phyloP scores from a whole-genome alignment of 768 basidiomycete genomes.

The Tylopilus intermedius region DNA sequence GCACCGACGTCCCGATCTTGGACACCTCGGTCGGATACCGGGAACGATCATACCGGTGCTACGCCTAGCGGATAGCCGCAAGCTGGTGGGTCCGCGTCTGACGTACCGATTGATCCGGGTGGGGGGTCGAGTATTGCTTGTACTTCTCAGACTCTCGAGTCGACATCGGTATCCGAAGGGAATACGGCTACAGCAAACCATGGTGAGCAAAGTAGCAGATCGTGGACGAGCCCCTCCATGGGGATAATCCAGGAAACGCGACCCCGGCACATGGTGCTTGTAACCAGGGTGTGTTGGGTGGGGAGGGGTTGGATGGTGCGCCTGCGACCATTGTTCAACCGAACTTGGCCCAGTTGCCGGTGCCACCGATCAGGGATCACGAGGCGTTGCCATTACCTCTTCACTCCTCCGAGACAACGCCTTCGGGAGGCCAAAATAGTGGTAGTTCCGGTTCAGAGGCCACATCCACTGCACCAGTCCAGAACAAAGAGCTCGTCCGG shows the following conservation, averaged over 20 bases:
- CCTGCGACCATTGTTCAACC: not conserved
- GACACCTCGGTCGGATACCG: conserved; percentile 16
- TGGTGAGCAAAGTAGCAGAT: not conserved
- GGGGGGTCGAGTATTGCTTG: conserved; percentile 6
- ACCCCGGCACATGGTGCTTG: conserved; percentile 19
- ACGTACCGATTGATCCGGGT: conserved; percentile 20
- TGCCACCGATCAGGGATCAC: conserved; percentile 1
- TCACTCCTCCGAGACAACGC: conserved; percentile 6
- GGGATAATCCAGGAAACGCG: conserved; percentile 6
- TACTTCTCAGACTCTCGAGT: conserved; percentile 8
- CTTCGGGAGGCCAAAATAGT: conserved; percentile 3
- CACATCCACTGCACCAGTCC: not conserved
- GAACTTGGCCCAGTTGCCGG: not conserved
- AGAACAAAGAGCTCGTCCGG: conserved; percentile 22
- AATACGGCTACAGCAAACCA: not conserved
- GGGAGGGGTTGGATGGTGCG: not conserved
- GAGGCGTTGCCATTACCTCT: conserved; percentile 1
- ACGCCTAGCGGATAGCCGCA: not conserved
- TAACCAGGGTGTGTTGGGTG: not conserved
- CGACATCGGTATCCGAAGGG: not conserved
- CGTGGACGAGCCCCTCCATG: not conserved
- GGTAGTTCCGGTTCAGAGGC: not conserved
- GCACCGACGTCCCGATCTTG: conserved; percentile 9
- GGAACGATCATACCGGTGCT: not conserved
- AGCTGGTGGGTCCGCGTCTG: not conserved